Percentiles rank a stretch among this genome's conserved stretches.
phyloP scores from a whole-genome alignment of 129 eudicot genomes.

The Chrysanthemum makinoi region DNA sequence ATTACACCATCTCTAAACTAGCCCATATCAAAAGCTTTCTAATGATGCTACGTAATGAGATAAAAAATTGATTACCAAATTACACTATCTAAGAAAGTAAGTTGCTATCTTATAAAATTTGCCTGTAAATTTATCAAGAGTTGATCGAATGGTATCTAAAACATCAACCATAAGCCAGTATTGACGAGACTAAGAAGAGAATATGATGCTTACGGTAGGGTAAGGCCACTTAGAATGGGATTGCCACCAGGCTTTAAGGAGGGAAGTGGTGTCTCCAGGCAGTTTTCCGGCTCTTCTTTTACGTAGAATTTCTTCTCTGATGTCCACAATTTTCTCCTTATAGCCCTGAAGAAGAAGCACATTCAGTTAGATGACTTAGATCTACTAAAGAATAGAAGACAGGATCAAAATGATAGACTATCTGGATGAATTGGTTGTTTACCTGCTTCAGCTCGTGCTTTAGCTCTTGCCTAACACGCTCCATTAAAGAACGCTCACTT shows the following conservation, averaged over 20 bases:
- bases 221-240: slow-evolving; percentile 97
- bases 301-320: slow-evolving; percentile 86
- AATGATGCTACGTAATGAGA: too few species aligned
- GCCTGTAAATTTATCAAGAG: not conserved
- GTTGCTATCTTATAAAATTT: not conserved
- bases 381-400: not conserved
- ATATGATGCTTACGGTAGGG: slow-evolving; percentile 65
- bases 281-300: slow-evolving; percentile 92
- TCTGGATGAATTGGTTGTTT: not conserved
- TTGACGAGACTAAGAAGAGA: not conserved
- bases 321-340: slow-evolving; percentile 84
- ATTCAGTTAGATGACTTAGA: not conserved
- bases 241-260: slow-evolving; percentile 94
- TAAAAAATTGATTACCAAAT: too few species aligned
- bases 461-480: slow-evolving; percentile 89
- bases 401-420: not conserved
- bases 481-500: slow-evolving; percentile 86
- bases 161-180: slow-evolving; percentile 9
- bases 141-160: not conserved
- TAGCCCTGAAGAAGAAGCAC: slow-evolving; percentile 50
- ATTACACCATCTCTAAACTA: too few species aligned
- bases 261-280: slow-evolving; percentile 92
- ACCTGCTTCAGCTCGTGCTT: slow-evolving; percentile 96
- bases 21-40: too few species aligned
- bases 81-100: not conserved